A percentile compares a stretch with the other conserved stretches of the same genome.
phyloP scores from a whole-genome alignment of 225 moss, liverwort and hornwort species.

The Bryoerythrophyllum caledonicum region DNA sequence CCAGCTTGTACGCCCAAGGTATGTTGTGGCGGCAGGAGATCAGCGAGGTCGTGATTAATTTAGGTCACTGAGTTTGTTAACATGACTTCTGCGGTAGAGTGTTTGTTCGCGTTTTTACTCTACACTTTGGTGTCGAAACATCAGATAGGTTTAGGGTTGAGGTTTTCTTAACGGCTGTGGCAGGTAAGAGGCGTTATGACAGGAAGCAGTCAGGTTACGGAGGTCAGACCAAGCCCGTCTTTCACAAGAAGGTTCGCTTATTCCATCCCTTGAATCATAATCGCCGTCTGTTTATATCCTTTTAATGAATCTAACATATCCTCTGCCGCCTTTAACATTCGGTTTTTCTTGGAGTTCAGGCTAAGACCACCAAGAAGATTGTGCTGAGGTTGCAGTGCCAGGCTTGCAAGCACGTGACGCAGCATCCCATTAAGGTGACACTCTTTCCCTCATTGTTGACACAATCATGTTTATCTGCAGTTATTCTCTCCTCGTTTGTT shows the following conservation, averaged over 20 bases:
- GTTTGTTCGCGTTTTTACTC: background rate
- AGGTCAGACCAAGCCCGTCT: constrained; percentile 97
- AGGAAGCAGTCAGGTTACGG: constrained; percentile 96
- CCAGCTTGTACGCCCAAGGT: constrained; percentile 86
- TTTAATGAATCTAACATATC: background rate
- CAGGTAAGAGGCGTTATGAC: constrained; percentile 92
- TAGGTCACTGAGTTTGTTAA: too few relatives aligned
- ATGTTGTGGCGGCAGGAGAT: background rate
- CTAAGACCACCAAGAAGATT: constrained; percentile 97
- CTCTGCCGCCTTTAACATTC: background rate
- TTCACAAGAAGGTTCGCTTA: constrained; percentile 80
- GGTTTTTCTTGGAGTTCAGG: constrained; percentile 31
- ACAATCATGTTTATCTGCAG: background rate
- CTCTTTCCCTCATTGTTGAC: background rate
- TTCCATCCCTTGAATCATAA: too few relatives aligned
- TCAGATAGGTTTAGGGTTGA: background rate
- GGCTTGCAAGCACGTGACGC: constrained; percentile 88
- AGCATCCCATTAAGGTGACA: constrained; percentile 80
- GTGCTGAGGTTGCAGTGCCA: constrained; percentile 96
- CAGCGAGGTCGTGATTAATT: background rate
- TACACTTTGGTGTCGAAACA: too few relatives aligned
- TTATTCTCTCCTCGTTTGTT: background rate
- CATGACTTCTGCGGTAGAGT: too few relatives aligned
- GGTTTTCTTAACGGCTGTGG: background rate
- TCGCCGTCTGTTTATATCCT: background rate